Conservation (phyloP, 495 filamentous ascomycete species). For the Penicillium cataractarum region DNA sequence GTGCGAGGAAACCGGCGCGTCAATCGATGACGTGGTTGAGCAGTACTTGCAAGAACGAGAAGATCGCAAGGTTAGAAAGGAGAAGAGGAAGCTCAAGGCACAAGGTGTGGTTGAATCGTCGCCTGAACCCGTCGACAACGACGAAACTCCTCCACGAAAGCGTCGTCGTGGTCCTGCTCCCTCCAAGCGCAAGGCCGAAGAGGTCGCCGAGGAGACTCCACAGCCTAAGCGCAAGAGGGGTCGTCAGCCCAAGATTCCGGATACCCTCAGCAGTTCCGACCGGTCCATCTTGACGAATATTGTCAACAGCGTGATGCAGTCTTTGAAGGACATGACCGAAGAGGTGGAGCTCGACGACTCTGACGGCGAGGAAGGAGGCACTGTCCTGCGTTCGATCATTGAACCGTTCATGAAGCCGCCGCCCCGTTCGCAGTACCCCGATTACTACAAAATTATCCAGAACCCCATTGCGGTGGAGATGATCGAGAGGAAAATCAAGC, state of each 20-base stretch:
- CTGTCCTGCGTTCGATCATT: conserved; percentile 74
- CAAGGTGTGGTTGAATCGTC: conserved; percentile 63
- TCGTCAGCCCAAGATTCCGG: conserved; percentile 66
- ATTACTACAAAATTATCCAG: conserved; percentile 92
- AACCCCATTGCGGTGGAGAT: conserved; percentile 91
- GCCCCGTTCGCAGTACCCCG: conserved; percentile 81
- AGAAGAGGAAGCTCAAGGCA: conserved; percentile 56
- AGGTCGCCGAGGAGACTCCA: conserved; percentile 74
- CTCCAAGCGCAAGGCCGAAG: conserved; percentile 81
- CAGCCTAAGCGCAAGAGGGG: conserved; percentile 82
- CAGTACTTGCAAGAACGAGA: conserved; percentile 66
- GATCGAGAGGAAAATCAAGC: conserved; percentile 92
- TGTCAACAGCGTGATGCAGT: conserved; percentile 72
- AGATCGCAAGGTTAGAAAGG: conserved; percentile 67
- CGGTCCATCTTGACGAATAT: conserved; percentile 70
- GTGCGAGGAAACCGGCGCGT: conserved; percentile 70
- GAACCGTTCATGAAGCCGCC: conserved; percentile 93
- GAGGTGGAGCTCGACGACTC: conserved; percentile 61
- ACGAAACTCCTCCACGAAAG: conserved; percentile 68
- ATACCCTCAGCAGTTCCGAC: conserved; percentile 53
- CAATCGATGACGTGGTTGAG: conserved; percentile 88
- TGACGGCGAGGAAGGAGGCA: conserved; percentile 63
- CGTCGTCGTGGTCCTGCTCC: conserved; percentile 77
- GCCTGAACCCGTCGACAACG: conserved; percentile 76
- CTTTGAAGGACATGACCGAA: conserved; percentile 76